Conservation (phyloP, 192 early-diverging fungal species). For the Coemansia sp. region DNA sequence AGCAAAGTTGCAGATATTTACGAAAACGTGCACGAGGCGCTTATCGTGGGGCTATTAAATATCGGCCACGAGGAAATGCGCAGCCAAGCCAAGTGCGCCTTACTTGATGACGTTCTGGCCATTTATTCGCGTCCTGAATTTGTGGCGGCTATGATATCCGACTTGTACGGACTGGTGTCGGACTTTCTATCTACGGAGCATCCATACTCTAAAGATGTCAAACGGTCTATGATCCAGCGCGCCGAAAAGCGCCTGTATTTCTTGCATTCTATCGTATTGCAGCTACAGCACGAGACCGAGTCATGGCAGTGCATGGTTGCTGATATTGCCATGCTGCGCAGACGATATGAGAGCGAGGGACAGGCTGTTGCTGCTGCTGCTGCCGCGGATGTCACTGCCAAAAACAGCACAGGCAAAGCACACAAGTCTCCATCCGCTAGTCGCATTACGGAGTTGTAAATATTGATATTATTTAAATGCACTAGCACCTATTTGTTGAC, state of each 20-base stretch:
- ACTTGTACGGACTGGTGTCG: conserved; percentile 23
- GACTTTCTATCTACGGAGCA: conserved; percentile 3
- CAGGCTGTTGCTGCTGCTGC: background rate
- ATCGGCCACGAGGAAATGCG: conserved; percentile 24
- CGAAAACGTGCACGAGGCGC: conserved; percentile 31
- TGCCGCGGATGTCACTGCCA: background rate
- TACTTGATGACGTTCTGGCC: conserved; percentile 30
- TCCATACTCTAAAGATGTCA: background rate
- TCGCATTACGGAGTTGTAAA: conserved; percentile 2
- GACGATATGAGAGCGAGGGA: conserved; percentile 30
- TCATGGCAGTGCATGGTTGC: conserved; percentile 46
- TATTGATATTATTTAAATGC: background rate
- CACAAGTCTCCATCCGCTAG: background rate
- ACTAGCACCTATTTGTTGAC: background rate
- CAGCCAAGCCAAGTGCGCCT: conserved; percentile 13
- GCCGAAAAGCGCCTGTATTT: conserved; percentile 35
- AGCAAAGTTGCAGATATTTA: conserved; percentile 31
- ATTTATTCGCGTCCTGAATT: conserved; percentile 17
- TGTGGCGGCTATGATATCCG: conserved; percentile 39
- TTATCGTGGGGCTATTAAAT: conserved; percentile 20
- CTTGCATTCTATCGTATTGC: conserved; percentile 32
- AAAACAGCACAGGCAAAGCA: background rate
- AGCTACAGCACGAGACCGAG: conserved; percentile 24
- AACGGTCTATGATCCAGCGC: conserved; percentile 8
- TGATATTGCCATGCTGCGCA: conserved; percentile 33